These are phyloP conservation scores for Penicillium subrubescens DNA, from an alignment of 495 filamentous ascomycete genomes.

Conservation along the genomic window DNA sequence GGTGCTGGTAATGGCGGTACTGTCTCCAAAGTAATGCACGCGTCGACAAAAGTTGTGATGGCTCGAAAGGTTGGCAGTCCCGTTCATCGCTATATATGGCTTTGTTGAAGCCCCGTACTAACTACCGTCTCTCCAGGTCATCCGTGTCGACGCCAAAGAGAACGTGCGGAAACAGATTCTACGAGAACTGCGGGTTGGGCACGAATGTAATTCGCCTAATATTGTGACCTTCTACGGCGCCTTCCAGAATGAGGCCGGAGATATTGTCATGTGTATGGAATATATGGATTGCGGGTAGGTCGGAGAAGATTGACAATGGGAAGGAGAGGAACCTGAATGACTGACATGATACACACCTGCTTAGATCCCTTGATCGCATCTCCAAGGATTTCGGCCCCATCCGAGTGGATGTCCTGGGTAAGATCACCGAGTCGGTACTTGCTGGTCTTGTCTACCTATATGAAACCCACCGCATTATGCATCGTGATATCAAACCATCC, in stretches of 20 bases:
- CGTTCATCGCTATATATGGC: neutral
- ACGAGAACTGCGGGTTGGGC: slow-evolving; percentile 94
- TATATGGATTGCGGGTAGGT: slow-evolving; percentile 98
- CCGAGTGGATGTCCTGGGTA: slow-evolving; percentile 97
- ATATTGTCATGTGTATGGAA: slow-evolving; percentile 99
- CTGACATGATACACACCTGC: slow-evolving; percentile 14
- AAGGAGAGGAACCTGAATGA: slow-evolving; percentile 6
- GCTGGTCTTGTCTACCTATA: slow-evolving; percentile 95
- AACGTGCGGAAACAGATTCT: slow-evolving; percentile 95
- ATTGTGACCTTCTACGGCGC: slow-evolving; percentile 98
- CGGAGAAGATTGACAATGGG: neutral
- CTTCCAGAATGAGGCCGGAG: slow-evolving; percentile 91
- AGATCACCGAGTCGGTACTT: slow-evolving; percentile 96
- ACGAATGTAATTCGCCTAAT: slow-evolving; percentile 93
- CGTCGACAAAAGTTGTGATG: slow-evolving; percentile 94
- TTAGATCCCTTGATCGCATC: slow-evolving; percentile 89
- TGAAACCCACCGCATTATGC: slow-evolving; percentile 92
- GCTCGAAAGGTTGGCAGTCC: slow-evolving; percentile 79
- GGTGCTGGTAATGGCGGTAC: slow-evolving; percentile 96
- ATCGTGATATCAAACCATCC: slow-evolving; percentile 97
- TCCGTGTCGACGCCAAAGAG: slow-evolving; percentile 96
- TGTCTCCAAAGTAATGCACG: slow-evolving; percentile 95
- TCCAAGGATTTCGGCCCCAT: slow-evolving; percentile 93
- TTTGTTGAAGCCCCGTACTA: slow-evolving; percentile 5
- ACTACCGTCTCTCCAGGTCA: slow-evolving; percentile 62